Evolutionary conservation across 2,329 filamentous ascomycete species (phyloP).

Genomic region (Coleophoma cylindrospora): DNA sequence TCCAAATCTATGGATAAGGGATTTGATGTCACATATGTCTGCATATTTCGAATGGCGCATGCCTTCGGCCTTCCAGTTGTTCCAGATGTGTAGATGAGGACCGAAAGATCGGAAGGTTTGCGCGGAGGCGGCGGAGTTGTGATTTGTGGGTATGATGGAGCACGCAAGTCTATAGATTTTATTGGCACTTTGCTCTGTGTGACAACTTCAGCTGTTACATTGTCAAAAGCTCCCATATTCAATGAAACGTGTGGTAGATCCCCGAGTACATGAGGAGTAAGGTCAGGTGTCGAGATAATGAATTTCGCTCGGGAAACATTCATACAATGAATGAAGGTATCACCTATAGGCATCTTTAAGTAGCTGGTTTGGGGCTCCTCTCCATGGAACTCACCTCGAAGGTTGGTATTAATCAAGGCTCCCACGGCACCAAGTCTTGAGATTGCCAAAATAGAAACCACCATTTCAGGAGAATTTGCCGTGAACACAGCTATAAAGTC

Average conservation of each 20-base stretch:
- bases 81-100: slow-evolving; percentile 42
- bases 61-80: slow-evolving; percentile 43
- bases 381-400: slow-evolving; percentile 31
- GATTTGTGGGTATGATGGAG: slow-evolving; percentile 8
- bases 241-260: slow-evolving; percentile 30
- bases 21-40: slow-evolving; percentile 30
- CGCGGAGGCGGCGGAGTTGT: slow-evolving; percentile 25
- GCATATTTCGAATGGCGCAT: slow-evolving; percentile 33
- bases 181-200: slow-evolving; percentile 4
- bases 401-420: slow-evolving; percentile 40
- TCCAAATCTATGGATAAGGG: slow-evolving; percentile 29
- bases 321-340: slow-evolving; percentile 39
- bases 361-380: no score
- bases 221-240: slow-evolving; percentile 30
- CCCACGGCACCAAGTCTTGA: slow-evolving; percentile 38
- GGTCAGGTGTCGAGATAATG: slow-evolving; percentile 38
- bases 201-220: slow-evolving; percentile 1
- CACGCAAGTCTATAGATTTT: slow-evolving; percentile 4
- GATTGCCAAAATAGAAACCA: slow-evolving; percentile 36
- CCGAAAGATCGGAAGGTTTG: slow-evolving; percentile 28
- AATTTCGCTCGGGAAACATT: slow-evolving; percentile 32
- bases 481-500: slow-evolving; percentile 41
- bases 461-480: slow-evolving; percentile 43
- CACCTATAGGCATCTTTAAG: slow-evolving; percentile 22
- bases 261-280: slow-evolving; percentile 27